Evolutionary conservation across 75 land plant species (phyloP).

Genomic region (Gnetum montanum): DNA sequence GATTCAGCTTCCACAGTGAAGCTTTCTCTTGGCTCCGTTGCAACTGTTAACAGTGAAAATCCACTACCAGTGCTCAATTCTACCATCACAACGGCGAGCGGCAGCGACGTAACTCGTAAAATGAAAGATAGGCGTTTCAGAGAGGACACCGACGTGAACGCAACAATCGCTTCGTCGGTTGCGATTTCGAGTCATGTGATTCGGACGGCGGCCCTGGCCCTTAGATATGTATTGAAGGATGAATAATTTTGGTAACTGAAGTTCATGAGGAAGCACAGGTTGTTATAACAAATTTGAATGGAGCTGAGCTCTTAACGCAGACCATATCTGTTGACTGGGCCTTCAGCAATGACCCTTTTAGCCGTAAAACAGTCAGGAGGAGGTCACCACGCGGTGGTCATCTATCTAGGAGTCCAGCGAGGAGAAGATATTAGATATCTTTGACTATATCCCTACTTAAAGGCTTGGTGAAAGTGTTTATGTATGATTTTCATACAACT

Average conservation of each 20-base stretch:
- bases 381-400: slow-evolving; percentile 24
- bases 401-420: slow-evolving; percentile 34
- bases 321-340: slow-evolving; percentile 84
- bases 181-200: slow-evolving; percentile 28
- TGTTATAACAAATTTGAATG: slow-evolving; percentile 65
- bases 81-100: slow-evolving; percentile 16
- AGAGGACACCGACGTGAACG: slow-evolving; percentile 21
- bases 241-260: no score
- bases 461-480: no score
- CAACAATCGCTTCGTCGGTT: slow-evolving; percentile 22
- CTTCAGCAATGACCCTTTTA: slow-evolving; percentile 74
- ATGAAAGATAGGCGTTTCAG: slow-evolving; percentile 37
- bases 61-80: slow-evolving; percentile 39
- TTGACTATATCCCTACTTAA: no score
- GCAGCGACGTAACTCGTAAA: slow-evolving; percentile 13
- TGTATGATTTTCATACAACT: no score
- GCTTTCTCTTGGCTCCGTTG: slow-evolving; percentile 74
- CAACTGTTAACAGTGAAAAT: slow-evolving; percentile 54
- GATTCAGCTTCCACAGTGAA: slow-evolving; percentile 59
- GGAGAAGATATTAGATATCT: no score
- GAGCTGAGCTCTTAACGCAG: slow-evolving; percentile 53
- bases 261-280: slow-evolving; percentile 85
- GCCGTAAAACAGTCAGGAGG: slow-evolving; percentile 49
- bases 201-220: slow-evolving; percentile 37
- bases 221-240: slow-evolving; percentile 36